Conservation (phyloP, 2,329 filamentous ascomycete species). For the Penicillium glabrum region DNA sequence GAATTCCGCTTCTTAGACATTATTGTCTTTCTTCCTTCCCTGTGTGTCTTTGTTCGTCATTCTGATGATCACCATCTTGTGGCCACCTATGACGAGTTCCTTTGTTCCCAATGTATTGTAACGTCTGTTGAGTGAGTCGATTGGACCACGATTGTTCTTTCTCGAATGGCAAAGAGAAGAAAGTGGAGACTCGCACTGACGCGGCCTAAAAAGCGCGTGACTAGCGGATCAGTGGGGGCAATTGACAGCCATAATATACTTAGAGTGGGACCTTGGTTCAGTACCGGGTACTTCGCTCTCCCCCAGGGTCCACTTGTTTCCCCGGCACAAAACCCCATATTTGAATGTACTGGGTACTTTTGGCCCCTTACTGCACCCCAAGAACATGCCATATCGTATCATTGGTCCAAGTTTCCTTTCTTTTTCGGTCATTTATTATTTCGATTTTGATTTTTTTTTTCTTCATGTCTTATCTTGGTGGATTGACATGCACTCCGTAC, state of each 20-base stretch:
- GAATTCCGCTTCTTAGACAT: not conserved
- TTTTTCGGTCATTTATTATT: not conserved
- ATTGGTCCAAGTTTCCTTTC: not conserved
- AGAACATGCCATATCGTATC: not conserved
- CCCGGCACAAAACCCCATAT: not conserved
- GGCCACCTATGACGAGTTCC: not conserved
- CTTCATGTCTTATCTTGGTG: not conserved
- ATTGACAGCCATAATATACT: not conserved
- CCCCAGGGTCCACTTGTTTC: not conserved
- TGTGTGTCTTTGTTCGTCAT: not conserved
- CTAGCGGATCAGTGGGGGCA: slow-evolving; percentile 22
- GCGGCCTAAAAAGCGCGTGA: slow-evolving; percentile 19
- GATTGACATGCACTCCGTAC: not conserved
- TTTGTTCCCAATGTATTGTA: not conserved
- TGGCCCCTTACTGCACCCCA: not conserved
- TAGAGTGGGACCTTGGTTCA: not conserved
- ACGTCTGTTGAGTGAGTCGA: not conserved
- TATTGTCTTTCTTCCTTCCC: not conserved
- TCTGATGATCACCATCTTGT: not conserved
- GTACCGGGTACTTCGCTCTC: not conserved
- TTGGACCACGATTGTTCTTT: not conserved
- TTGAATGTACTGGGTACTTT: not conserved
- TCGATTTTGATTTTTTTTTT: not conserved
- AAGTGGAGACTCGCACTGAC: slow-evolving; percentile 13
- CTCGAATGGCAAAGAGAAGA: slow-evolving; percentile 10